Base-by-base conservation (phyloP, 441 rosid species). In the Eutrema salsugineum region DNA sequence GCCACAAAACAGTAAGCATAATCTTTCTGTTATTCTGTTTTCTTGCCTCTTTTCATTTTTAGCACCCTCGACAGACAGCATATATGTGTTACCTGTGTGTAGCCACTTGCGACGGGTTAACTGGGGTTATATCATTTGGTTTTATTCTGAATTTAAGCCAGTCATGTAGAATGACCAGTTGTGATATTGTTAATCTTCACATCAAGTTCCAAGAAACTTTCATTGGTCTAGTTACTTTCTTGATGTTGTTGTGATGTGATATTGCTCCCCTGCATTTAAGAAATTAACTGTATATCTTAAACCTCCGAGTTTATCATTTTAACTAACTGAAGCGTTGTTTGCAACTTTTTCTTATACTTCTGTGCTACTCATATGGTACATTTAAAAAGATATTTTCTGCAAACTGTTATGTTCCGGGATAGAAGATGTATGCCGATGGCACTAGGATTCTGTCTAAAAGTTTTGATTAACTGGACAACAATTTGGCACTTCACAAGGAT, bases 1-100 rank as follows among this genome's bases (percentile, higher is more conserved):
- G 97, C 82, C 88, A 89, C 63, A 86, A 87, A 81, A 96, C 99
- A 83, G 99, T 96, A 22, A 83, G 88, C 79, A 70, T 53, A 35
- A 22, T 76, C 78, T 59, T 48, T 47, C 14, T 65, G 22, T 48
- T 74, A 54, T 11, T 76, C 27, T 30, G n/a, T 49, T 76, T 77
- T 33, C 57, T 30, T 70, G 50, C 51, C 57, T 16, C 55, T 24
- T 22, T 59, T 39, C 50, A 50, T 40, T 20, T 76, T 33, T 57
- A 9, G 36, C 39, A 58, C 28, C 43, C 30, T 59, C 64, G 64
- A 20, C 35, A 22, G 64, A 63, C 50, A 58, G 68, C 64, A 49
- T 36, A 19, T 77, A 42, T 3, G 17, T 58, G 49, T 32, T 33
- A 49, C 59, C n/a, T 58, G 24, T 70, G 40, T 70, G 55, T 46